Evolutionary conservation across 2,329 filamentous ascomycete genomes (phyloP).

Genomic region (Dendrostoma leiphaemia): DNA sequence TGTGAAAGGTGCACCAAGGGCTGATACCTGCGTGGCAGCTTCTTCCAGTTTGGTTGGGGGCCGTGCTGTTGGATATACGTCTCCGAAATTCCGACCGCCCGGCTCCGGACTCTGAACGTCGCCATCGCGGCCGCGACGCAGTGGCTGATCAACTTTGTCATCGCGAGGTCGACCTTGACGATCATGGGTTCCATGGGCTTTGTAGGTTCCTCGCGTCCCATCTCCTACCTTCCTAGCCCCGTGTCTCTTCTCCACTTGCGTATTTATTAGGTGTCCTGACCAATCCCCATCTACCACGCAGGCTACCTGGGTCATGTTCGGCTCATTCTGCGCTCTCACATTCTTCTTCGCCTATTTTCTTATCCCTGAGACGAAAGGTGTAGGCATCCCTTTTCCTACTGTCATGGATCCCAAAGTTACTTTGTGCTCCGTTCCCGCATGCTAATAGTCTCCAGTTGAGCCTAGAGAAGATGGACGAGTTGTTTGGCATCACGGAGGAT

Average conservation of each 20-base stretch:
- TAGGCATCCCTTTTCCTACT: no score
- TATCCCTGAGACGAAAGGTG: no score
- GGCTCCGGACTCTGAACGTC: slow-evolving; percentile 58
- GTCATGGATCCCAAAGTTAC: no score
- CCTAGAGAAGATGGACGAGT: slow-evolving; percentile 65
- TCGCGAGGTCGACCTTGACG: slow-evolving; percentile 61
- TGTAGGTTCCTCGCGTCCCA: slow-evolving; percentile 26
- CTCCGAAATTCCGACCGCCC: slow-evolving; percentile 59
- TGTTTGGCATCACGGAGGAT: slow-evolving; percentile 58
- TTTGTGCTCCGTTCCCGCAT: no score
- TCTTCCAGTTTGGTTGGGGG: slow-evolving; percentile 62
- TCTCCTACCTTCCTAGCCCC: neutral
- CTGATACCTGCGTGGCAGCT: slow-evolving; percentile 28
- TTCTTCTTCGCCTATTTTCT: slow-evolving; percentile 64
- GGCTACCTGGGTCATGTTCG: slow-evolving; percentile 69
- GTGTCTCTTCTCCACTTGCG: neutral
- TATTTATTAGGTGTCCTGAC: neutral
- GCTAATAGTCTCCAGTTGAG: no score
- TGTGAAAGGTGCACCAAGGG: no score
- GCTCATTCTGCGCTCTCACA: slow-evolving; percentile 64
- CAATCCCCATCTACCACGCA: slow-evolving; percentile 15
- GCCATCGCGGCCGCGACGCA: slow-evolving; percentile 60
- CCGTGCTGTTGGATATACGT: slow-evolving; percentile 64
- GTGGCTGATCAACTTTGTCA: slow-evolving; percentile 64
- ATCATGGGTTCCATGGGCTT: slow-evolving; percentile 60